phyloP scores from a whole-genome alignment of 1,139 yeast genomes.

The Saccharomyces pastorianus region DNA sequence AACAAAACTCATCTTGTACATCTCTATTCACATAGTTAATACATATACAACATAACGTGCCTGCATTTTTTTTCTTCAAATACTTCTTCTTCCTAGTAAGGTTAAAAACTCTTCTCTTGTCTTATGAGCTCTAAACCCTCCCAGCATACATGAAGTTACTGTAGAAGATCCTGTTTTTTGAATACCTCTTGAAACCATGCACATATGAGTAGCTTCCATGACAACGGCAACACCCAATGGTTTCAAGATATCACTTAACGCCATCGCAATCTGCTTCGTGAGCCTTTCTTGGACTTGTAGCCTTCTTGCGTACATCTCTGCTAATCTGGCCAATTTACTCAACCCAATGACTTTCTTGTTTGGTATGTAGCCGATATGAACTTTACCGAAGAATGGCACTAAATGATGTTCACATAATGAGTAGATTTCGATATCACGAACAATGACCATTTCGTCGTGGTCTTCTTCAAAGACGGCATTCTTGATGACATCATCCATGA shows the following conservation, averaged over 20 bases:
- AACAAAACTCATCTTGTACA: neutral
- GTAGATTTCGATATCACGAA: constrained; percentile 84
- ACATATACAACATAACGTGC: neutral
- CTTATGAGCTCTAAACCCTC: constrained; percentile 88
- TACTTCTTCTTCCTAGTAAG: constrained; percentile 48
- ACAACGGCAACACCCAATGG: constrained; percentile 98
- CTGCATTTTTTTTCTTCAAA: constrained; percentile 36
- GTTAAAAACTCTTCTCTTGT: constrained; percentile 93
- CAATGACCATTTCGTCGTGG: constrained; percentile 98
- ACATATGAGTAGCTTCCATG: constrained; percentile 96
- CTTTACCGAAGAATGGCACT: constrained; percentile 95
- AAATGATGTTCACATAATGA: constrained; percentile 95
- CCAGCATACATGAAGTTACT: constrained; percentile 93
- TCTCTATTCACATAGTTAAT: neutral
- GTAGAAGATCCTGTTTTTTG: constrained; percentile 93
- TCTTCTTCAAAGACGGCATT: constrained; percentile 96
- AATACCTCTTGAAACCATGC: constrained; percentile 97
- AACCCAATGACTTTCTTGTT: constrained; percentile 90
- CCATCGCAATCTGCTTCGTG: constrained; percentile 96
- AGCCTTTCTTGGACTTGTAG: constrained; percentile 94
- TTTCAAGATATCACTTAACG: constrained; percentile 76
- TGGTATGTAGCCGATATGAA: constrained; percentile 94
- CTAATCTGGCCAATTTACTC: constrained; percentile 85
- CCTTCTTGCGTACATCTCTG: constrained; percentile 93
- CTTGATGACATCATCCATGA: constrained; percentile 74